These are phyloP conservation scores for Fusarium sp. DNA, from an alignment of 2,329 filamentous ascomycete species.

Conservation along the genomic window DNA sequence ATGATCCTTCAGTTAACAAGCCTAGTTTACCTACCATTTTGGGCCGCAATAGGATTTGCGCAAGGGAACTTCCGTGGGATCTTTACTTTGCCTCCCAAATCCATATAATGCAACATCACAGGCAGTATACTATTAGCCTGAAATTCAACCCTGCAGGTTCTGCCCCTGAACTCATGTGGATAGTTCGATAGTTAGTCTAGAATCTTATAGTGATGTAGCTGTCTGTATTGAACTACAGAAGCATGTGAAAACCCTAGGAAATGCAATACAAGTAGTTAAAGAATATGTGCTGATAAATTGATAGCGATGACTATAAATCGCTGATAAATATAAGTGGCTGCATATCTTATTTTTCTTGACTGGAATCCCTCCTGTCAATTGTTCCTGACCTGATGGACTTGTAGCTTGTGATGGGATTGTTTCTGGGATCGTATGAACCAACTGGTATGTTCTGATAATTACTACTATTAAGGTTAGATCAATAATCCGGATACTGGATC, in stretches of 20 bases:
- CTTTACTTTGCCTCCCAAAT: not conserved
- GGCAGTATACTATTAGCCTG: not conserved
- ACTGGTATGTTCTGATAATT: too few species aligned
- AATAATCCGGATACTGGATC: not conserved
- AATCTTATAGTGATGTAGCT: not conserved
- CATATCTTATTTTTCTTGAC: fast-evolving
- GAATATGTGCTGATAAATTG: fast-evolving
- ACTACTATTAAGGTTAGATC: too few species aligned
- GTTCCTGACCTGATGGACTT: not conserved
- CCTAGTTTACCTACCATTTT: not conserved
- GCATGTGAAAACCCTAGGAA: fast-evolving
- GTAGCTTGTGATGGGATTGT: fast-evolving
- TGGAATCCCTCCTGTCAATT: fast-evolving
- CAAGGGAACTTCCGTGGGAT: not conserved
- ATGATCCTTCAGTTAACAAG: not conserved
- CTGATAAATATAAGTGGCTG: fast-evolving
- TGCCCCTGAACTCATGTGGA: too few species aligned
- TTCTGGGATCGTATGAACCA: fast-evolving
- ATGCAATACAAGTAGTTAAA: fast-evolving
- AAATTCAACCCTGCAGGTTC: too few species aligned
- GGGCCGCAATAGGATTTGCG: not conserved
- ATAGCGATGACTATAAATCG: not conserved
- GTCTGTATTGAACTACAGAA: fast-evolving
- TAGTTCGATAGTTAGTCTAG: not conserved
- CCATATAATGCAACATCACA: not conserved